Conservation (phyloP, 2,329 filamentous ascomycete species). For the Aspergillus tanneri region DNA sequence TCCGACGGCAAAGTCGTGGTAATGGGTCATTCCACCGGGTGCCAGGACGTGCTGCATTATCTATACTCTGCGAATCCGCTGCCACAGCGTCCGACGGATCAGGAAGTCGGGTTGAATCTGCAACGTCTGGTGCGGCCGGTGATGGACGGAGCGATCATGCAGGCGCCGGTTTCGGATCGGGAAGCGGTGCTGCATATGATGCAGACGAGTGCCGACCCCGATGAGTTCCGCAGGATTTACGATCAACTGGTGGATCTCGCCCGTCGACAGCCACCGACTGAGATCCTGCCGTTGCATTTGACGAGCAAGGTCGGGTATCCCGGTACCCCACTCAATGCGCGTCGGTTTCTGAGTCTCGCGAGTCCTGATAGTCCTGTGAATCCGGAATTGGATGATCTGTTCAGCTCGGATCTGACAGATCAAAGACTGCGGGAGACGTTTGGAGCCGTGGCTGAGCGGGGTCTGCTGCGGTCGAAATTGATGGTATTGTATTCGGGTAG, state of each 20-base stretch:
- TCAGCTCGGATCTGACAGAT: constrained; percentile 72
- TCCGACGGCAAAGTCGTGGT: constrained; percentile 57
- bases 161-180: constrained; percentile 76
- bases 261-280: constrained; percentile 24
- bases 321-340: constrained; percentile 53
- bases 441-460: constrained; percentile 47
- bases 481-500: constrained; percentile 48
- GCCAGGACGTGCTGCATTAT: constrained; percentile 68
- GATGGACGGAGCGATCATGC: constrained; percentile 74
- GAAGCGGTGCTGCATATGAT: constrained; percentile 54
- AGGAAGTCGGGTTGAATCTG: constrained; percentile 27
- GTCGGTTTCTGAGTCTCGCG: constrained; percentile 59
- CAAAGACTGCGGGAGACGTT: constrained; percentile 63
- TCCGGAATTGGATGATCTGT: constrained; percentile 79
- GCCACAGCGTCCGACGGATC: constrained; percentile 19
- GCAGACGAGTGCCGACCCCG: constrained; percentile 11
- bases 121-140: constrained; percentile 46
- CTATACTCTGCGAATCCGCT: constrained; percentile 47
- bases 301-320: constrained; percentile 34
- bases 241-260: constrained; percentile 37
- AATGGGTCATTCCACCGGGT: constrained; percentile 69
- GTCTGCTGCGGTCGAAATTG: constrained; percentile 40
- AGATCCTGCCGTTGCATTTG: constrained; percentile 36
- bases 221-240: constrained; percentile 28
- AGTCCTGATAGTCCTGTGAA: constrained; percentile 52